phyloP scores from a whole-genome alignment of 1,284 basidiomycete genomes.

The Heterobasidion irregulare region DNA sequence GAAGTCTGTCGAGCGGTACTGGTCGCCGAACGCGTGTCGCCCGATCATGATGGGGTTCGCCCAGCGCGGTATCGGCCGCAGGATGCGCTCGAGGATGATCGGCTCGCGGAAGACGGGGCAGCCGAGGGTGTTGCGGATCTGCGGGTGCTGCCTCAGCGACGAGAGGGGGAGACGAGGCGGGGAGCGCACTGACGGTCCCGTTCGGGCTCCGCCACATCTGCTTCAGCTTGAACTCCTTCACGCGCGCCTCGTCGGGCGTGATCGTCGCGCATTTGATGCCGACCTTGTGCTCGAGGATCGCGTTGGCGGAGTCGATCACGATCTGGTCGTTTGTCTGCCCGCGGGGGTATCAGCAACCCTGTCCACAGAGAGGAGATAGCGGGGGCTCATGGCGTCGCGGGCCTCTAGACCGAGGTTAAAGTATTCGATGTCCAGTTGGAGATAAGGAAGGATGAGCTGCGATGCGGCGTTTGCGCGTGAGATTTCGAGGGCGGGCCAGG shows the following conservation, averaged over 20 bases:
- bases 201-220: constrained; percentile 98
- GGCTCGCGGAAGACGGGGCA: constrained; percentile 99
- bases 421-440: no score
- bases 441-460: no score
- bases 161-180: background rate
- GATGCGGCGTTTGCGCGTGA: no score
- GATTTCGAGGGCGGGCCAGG: no score
- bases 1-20: constrained; percentile 91
- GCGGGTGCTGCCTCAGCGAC: background rate
- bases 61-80: constrained; percentile 94
- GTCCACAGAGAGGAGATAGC: background rate
- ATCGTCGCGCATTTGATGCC: constrained; percentile 98
- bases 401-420: no score
- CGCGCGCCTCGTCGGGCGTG: constrained; percentile 94
- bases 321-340: constrained; percentile 87
- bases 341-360: background rate
- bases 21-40: constrained; percentile 96
- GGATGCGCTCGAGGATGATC: constrained; percentile 88
- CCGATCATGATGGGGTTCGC: constrained; percentile 95
- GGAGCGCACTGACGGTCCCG: constrained; percentile 62
- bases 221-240: constrained; percentile 94
- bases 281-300: constrained; percentile 84
- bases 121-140: constrained; percentile 95
- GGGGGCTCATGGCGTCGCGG: no score
- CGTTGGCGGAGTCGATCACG: constrained; percentile 89